Percentiles rank a stretch among this genome's conserved stretches.
phyloP scores from a whole-genome alignment of 495 filamentous ascomycete species.

The Penicillium alfredii region DNA sequence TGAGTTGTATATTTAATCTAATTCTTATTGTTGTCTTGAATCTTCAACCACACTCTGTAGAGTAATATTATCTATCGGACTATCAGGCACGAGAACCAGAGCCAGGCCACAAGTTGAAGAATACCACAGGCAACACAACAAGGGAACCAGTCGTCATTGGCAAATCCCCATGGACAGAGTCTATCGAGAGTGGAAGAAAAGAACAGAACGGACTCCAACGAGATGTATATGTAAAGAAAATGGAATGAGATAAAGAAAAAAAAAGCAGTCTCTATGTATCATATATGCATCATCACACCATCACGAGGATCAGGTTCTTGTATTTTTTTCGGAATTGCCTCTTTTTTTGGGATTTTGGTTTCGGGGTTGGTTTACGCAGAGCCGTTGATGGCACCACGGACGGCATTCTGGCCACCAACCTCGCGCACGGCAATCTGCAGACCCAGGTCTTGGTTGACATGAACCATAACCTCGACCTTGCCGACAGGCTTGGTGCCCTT shows the following conservation, averaged over 20 bases:
- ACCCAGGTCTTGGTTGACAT: conserved; percentile 68
- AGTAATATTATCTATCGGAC: no score
- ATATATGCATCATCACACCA: conserved; percentile 32
- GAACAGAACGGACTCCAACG: conserved; percentile 17
- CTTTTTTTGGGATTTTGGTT: no score
- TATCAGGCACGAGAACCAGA: no score
- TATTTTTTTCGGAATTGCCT: no score
- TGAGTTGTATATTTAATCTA: no score
- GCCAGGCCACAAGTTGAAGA: no score
- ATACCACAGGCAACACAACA: no score
- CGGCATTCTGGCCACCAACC: conserved; percentile 78
- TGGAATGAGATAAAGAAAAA: conserved; percentile 14
- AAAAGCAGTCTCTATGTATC: conserved; percentile 29
- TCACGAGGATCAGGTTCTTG: conserved; percentile 23
- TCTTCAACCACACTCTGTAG: no score
- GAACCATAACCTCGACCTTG: conserved; percentile 90
- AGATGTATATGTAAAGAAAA: conserved; percentile 14
- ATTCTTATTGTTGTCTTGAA: no score
- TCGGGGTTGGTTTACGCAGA: conserved; percentile 24
- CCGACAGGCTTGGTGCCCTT: conserved; percentile 77
- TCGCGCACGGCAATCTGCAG: conserved; percentile 77
- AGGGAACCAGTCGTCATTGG: conserved; percentile 16
- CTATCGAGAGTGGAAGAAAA: conserved; percentile 16
- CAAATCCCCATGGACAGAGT: conserved; percentile 17
- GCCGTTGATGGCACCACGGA: conserved; percentile 62